A percentile compares a stretch with the other conserved stretches of the same genome.
phyloP scores from a whole-genome alignment of 257 asterid genomes.

The Echium plantagineum region DNA sequence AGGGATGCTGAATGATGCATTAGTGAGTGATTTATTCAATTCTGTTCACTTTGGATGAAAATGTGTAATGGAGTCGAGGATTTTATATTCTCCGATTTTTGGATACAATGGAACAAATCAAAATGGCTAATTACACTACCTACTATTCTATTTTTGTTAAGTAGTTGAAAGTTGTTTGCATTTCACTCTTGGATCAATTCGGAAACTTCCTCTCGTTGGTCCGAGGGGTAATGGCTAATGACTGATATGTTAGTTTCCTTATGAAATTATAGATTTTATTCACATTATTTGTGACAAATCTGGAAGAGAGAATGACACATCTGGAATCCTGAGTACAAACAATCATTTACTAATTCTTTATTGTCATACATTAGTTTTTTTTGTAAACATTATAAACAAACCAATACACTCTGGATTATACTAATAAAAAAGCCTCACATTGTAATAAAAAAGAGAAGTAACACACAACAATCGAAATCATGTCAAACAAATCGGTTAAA shows the following conservation, averaged over 20 bases:
- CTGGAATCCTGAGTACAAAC: slow-evolving; percentile 15
- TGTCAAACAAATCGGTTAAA: slow-evolving; percentile 93
- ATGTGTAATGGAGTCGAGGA: too few relatives aligned
- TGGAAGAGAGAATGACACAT: neutral
- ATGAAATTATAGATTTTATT: too few relatives aligned
- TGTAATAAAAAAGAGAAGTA: slow-evolving; percentile 16
- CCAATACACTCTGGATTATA: slow-evolving; percentile 18
- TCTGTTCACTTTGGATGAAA: neutral
- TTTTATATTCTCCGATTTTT: too few relatives aligned
- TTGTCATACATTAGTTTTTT: slow-evolving; percentile 27
- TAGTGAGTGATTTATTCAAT: neutral
- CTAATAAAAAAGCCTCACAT: slow-evolving; percentile 14
- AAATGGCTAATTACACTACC: too few relatives aligned
- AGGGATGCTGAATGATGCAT: neutral
- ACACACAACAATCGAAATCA: slow-evolving; percentile 16
- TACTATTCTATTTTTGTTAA: too few relatives aligned
- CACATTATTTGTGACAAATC: too few relatives aligned
- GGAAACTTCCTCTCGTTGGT: too few relatives aligned
- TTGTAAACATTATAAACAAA: slow-evolving; percentile 17
- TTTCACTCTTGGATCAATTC: too few relatives aligned
- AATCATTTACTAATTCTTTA: slow-evolving; percentile 24
- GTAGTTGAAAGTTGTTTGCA: too few relatives aligned
- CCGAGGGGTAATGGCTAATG: too few relatives aligned
- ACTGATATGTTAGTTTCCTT: too few relatives aligned
- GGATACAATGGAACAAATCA: too few relatives aligned